Evolutionary conservation across 495 filamentous ascomycete genomes (phyloP), one percentile per base, ranked within the genome.

Genomic region (Talaromyces ruber): DNA sequence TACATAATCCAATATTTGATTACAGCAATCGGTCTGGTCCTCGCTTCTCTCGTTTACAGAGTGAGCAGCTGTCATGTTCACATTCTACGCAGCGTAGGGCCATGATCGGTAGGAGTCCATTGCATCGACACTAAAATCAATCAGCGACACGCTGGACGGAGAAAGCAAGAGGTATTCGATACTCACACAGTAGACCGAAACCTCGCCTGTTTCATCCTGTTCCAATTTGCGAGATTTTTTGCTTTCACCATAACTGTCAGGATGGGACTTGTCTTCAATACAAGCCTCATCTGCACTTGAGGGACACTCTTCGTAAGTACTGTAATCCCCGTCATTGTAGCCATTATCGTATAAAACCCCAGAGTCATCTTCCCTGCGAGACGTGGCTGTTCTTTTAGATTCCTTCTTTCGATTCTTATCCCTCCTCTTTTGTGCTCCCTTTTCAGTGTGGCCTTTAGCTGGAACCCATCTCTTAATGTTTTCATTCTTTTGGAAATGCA

Each of bases 401-500:
- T 54, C 11, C 4, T 28, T 54, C 29, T 4, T 57, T 25, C 57
- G 34, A 25, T 6, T 39, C 37, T 45, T 59, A 26, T 59, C 30
- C n/a, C 29, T 30, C 14, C n/a, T 50, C 45, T 60, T 32, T 21
- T 18, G 45, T 34, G 26, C 25, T 1, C 59, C 37, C 25, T 60
- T 50, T 8, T 45, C n/a, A 16, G 26, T 52, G 37, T 61, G 52
- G 4, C 63, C 63, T 9, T 69, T 64, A 22, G 72, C 54, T 2
- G 70, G 72, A 30, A 67, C 39, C 85, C 85, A 87, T 25, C 79
- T 70, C 12, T 72, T 70, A 28, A 86, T 81, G 2, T 74, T 68
- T 63, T 74, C 67, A 22, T 74, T 76, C 45, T 84, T 78, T 57
- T 81, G 78, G 62, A 89, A 93, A 68, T 96, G 93, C 0, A 66